Evolutionary conservation across 2,329 filamentous ascomycete species (phyloP).

Genomic region (Sporothrix variecibatus): DNA sequence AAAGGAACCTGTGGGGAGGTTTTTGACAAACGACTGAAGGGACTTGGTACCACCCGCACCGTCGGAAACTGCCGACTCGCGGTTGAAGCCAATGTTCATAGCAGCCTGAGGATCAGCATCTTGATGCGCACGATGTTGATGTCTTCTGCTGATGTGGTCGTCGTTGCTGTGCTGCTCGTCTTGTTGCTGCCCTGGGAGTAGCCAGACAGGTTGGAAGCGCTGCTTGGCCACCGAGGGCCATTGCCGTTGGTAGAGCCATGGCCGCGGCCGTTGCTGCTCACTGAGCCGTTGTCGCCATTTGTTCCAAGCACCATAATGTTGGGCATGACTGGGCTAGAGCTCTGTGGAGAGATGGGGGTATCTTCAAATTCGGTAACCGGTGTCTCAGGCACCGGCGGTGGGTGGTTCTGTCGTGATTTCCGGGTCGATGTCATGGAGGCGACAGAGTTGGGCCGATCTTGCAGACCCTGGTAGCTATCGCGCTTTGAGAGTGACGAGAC

Average conservation of each 20-base stretch:
- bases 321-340: conserved; percentile 70
- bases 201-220: conserved; percentile 73
- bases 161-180: conserved; percentile 72
- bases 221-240: conserved; percentile 71
- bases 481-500: conserved; percentile 54
- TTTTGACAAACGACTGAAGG: conserved; percentile 74
- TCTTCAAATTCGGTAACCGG: conserved; percentile 96
- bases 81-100: conserved; percentile 78
- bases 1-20: conserved; percentile 75
- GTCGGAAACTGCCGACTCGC: conserved; percentile 52
- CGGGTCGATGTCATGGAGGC: conserved; percentile 23
- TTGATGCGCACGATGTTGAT: conserved; percentile 76
- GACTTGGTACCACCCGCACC: conserved; percentile 51
- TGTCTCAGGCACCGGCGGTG: conserved; percentile 71
- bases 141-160: conserved; percentile 69
- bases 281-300: conserved; percentile 48
- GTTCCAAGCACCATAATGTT: conserved; percentile 89
- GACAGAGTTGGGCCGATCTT: conserved; percentile 38
- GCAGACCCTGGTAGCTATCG: conserved; percentile 53
- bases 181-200: conserved; percentile 72
- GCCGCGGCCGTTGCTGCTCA: conserved; percentile 30
- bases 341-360: conserved; percentile 78
- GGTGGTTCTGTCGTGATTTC: conserved; percentile 48
- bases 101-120: conserved; percentile 78
- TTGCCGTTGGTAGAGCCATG: conserved; percentile 12